Evolutionary conservation across 2,329 filamentous ascomycete genomes (phyloP).

Genomic region (Trichoderma sp.): DNA sequence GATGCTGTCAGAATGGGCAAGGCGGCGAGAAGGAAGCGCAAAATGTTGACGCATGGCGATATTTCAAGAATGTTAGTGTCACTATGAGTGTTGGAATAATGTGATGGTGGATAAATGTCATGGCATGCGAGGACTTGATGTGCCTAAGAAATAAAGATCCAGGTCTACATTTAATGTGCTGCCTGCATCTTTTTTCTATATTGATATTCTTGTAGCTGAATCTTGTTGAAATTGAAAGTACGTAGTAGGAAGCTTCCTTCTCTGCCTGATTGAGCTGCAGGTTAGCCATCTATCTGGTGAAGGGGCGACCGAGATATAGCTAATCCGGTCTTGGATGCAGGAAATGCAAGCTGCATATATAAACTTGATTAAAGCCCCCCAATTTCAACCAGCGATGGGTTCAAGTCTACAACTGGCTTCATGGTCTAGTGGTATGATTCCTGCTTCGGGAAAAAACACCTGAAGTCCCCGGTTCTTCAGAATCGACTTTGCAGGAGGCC

Average conservation of each 20-base stretch:
- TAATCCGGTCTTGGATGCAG: not conserved
- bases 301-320: not conserved
- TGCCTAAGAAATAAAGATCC: not conserved
- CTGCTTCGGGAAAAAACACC: conserved; percentile 22
- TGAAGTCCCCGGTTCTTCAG: conserved; percentile 22
- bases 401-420: conserved; percentile 21
- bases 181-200: not conserved
- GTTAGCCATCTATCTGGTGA: not conserved
- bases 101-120: not conserved
- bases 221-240: not conserved
- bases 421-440: conserved; percentile 31
- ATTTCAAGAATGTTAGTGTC: not conserved
- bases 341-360: not conserved
- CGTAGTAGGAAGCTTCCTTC: not conserved
- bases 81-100: not conserved
- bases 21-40: conserved; percentile 22
- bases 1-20: not conserved
- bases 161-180: not conserved
- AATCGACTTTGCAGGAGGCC: conserved; percentile 25
- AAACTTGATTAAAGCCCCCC: not conserved
- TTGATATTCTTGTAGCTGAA: not conserved
- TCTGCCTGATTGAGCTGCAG: not conserved
- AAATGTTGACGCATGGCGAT: conserved; percentile 24
- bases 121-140: not conserved
- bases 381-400: conserved; percentile 11